These are phyloP conservation scores for Ciborinia camelliae DNA, from an alignment of 2,329 filamentous ascomycete genomes.

Conservation along the genomic window DNA sequence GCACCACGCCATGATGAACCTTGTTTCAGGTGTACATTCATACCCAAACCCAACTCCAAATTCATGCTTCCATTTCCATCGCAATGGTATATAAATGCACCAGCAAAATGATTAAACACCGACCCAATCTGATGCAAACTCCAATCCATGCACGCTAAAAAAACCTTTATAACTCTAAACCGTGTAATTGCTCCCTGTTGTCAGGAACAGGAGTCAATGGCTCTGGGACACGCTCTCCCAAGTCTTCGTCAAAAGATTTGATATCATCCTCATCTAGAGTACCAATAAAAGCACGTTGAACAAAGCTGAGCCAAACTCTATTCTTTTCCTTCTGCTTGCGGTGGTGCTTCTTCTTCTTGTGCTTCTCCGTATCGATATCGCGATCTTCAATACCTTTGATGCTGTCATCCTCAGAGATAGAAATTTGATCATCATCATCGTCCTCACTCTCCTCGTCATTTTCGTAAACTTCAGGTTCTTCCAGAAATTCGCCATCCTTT, in stretches of 20 bases:
- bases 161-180: conserved; percentile 5
- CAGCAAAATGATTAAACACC: background rate
- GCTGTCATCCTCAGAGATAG: conserved; percentile 28
- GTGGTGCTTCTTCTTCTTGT: conserved; percentile 48
- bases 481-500: conserved; percentile 22
- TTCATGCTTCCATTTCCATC: background rate
- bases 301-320: conserved; percentile 74
- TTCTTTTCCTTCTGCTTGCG: conserved; percentile 56
- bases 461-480: conserved; percentile 16
- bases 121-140: conserved; percentile 2
- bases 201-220: background rate
- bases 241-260: conserved; percentile 30
- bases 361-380: conserved; percentile 34
- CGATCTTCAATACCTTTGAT: conserved; percentile 35
- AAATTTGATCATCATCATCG: conserved; percentile 17
- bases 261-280: conserved; percentile 66
- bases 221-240: background rate
- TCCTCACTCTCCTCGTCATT: conserved; percentile 33
- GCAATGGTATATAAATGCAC: conserved; percentile 3
- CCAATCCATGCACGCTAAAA: conserved; percentile 20
- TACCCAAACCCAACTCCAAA: background rate
- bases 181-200: background rate
- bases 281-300: conserved; percentile 74
- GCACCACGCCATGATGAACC: background rate
- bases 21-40: background rate